These are phyloP conservation scores for Mucor indicus DNA, from an alignment of 371 early-diverging fungal genomes.

Conservation along the genomic window DNA sequence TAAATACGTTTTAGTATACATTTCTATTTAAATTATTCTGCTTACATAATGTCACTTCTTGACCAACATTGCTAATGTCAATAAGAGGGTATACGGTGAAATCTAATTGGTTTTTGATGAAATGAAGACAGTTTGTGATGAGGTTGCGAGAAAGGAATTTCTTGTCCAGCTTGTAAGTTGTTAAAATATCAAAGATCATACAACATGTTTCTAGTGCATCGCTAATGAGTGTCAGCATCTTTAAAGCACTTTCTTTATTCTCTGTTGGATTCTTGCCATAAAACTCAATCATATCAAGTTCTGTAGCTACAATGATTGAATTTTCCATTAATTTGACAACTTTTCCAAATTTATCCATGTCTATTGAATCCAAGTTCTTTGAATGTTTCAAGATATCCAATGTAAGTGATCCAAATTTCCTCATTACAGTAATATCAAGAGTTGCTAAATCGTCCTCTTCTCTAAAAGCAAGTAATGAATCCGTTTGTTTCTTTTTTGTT, in stretches of 20 bases:
- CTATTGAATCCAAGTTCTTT: constrained; percentile 6
- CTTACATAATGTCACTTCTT: constrained; percentile 25
- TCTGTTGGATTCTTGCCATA: constrained; percentile 6
- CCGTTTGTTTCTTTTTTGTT: neutral
- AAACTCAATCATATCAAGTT: constrained; percentile 15
- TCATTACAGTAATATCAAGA: constrained; percentile 16
- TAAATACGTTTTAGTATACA: neutral
- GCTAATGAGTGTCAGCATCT: neutral
- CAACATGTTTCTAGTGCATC: constrained; percentile 25
- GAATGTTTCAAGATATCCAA: neutral
- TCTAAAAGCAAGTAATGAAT: constrained; percentile 12
- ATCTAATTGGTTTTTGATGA: constrained; percentile 28
- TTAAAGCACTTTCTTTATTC: neutral
- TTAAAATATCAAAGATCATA: constrained; percentile 26
- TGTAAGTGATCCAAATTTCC: neutral
- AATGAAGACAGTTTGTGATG: constrained; percentile 28
- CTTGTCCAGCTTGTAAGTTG: constrained; percentile 26
- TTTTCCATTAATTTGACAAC: constrained; percentile 22
- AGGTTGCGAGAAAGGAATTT: constrained; percentile 24
- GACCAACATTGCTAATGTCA: constrained; percentile 23
- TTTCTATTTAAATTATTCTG: neutral
- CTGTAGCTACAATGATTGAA: constrained; percentile 4
- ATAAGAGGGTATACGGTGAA: constrained; percentile 39
- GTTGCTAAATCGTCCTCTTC: constrained; percentile 10
- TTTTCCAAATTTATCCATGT: constrained; percentile 12